Conservation (phyloP, 352 stramenopile species). For the Pythium chondricola region DNA sequence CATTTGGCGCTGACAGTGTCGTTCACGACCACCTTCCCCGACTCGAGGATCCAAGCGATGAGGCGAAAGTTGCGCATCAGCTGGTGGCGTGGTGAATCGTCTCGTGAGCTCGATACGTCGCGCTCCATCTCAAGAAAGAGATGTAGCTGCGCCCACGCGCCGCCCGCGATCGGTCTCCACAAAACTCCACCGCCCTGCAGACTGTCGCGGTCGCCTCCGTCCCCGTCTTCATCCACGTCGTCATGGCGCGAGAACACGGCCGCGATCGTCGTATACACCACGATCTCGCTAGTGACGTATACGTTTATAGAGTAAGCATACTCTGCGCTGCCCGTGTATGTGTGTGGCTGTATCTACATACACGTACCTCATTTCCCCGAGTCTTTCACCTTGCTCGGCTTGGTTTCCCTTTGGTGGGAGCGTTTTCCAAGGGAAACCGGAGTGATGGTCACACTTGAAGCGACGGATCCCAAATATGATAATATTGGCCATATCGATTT, state of each 20-base stretch:
- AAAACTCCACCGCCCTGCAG: slow-evolving; percentile 1
- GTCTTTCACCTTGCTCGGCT: not conserved
- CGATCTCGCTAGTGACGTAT: slow-evolving; percentile 26
- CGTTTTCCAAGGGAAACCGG: not conserved
- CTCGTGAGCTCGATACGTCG: slow-evolving; percentile 9
- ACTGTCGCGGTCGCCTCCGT: not conserved
- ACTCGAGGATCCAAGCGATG: slow-evolving; percentile 53
- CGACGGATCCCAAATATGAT: not conserved
- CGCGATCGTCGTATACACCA: slow-evolving; percentile 33
- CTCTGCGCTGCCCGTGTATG: too few relatives aligned
- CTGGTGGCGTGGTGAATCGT: slow-evolving; percentile 5
- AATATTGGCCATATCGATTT: not conserved
- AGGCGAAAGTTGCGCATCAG: slow-evolving; percentile 38
- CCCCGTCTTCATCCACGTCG: slow-evolving; percentile 1
- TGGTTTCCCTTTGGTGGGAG: not conserved
- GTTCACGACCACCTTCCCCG: slow-evolving; percentile 46
- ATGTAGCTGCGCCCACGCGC: slow-evolving; percentile 45
- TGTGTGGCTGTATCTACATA: not conserved
- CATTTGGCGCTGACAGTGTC: slow-evolving; percentile 33
- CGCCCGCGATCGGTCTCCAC: slow-evolving; percentile 37
- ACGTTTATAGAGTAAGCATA: too few relatives aligned
- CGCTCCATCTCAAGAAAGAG: slow-evolving; percentile 44
- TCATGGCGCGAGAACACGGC: slow-evolving; percentile 21
- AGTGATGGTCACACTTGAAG: slow-evolving; percentile 14
- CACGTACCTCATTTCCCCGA: not conserved